Percentiles rank a stretch among this genome's conserved stretches.
phyloP scores from a whole-genome alignment of 768 basidiomycete genomes.

The Boletus coccyginus region DNA sequence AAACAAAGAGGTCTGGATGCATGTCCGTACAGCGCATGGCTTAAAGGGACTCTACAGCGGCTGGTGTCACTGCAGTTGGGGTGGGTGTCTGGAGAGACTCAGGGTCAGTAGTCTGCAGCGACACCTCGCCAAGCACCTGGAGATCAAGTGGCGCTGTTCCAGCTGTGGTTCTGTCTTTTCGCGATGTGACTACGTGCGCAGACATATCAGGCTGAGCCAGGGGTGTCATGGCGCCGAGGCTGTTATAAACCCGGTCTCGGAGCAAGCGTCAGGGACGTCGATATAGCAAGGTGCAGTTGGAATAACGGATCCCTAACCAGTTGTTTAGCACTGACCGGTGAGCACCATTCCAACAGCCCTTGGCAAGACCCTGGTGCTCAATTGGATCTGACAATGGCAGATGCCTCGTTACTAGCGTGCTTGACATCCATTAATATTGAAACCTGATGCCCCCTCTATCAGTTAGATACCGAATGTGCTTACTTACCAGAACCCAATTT shows the following conservation, averaged over 20 bases:
- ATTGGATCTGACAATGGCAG: not conserved
- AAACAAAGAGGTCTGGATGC: constrained; percentile 9
- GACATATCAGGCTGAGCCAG: constrained; percentile 5
- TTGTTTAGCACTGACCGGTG: not conserved
- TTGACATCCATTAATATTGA: not conserved
- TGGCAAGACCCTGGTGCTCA: not conserved
- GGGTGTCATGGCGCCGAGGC: constrained; percentile 1
- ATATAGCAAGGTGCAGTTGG: not conserved
- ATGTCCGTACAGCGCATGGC: constrained; percentile 10
- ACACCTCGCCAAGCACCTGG: constrained; percentile 7
- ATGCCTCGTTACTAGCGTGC: not conserved
- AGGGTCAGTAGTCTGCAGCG: constrained; percentile 11
- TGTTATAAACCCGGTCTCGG: not conserved
- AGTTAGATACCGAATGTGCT: not conserved
- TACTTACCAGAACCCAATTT: not conserved
- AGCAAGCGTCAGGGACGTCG: not conserved
- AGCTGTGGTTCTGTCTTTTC: constrained; percentile 4
- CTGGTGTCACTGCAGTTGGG: constrained; percentile 4
- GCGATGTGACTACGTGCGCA: constrained; percentile 5
- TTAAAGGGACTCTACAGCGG: constrained; percentile 5
- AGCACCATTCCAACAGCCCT: not conserved
- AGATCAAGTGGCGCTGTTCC: constrained; percentile 14
- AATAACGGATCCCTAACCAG: not conserved
- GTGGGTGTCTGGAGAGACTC: constrained; percentile 9
- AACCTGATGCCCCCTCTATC: too few species aligned